Evolutionary conservation across 192 early-diverging fungal genomes (phyloP).

Genomic region (Chytriomyces confervae): DNA sequence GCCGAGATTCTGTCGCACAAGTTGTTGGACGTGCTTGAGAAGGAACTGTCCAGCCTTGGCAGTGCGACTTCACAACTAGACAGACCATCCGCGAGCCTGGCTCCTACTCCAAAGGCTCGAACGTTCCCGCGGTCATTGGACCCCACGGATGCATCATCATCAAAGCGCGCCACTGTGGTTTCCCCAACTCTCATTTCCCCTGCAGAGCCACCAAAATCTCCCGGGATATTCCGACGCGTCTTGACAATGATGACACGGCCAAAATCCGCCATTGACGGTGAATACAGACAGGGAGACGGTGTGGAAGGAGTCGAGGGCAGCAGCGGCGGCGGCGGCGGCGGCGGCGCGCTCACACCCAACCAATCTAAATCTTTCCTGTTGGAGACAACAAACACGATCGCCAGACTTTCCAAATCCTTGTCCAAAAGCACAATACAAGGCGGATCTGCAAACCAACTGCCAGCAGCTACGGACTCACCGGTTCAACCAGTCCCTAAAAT

Average conservation of each 20-base stretch:
- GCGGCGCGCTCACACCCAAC: not conserved
- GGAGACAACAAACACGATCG: not conserved
- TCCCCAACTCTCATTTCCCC: not conserved
- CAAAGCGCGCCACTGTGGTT: not conserved
- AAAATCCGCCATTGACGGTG: not conserved
- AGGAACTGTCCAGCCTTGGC: not conserved
- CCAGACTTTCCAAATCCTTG: not conserved
- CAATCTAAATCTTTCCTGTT: not conserved
- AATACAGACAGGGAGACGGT: not conserved
- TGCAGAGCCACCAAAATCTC: not conserved
- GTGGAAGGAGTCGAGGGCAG: not conserved
- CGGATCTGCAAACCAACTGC: too few relatives aligned
- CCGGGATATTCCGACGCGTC: not conserved
- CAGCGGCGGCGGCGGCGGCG: not conserved
- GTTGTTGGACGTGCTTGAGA: not conserved
- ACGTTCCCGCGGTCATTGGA: not conserved
- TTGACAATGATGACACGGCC: constrained; percentile 17
- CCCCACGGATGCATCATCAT: not conserved
- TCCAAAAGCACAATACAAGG: not conserved
- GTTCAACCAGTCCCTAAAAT: not conserved
- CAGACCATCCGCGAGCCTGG: not conserved
- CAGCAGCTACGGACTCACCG: too few relatives aligned
- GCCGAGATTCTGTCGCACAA: not conserved
- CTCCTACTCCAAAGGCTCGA: not conserved
- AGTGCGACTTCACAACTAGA: not conserved